Evolutionary conservation across 2,329 filamentous ascomycete species (phyloP).

Genomic region (Fusarium transvaalense): DNA sequence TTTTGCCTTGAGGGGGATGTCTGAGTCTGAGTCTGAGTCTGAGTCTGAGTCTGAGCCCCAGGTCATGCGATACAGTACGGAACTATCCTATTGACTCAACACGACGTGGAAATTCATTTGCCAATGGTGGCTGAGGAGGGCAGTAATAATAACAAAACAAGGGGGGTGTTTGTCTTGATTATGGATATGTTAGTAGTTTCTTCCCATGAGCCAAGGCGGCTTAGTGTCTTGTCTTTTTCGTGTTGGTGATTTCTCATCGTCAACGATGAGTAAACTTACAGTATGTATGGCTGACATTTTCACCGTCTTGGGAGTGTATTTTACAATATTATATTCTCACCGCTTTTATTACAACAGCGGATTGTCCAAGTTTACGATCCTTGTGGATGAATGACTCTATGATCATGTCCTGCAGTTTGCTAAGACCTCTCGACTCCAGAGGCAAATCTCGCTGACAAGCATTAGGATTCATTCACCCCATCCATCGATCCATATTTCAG

Average conservation of each 20-base stretch:
- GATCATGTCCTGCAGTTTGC: conserved; percentile 1
- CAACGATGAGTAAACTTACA: background rate
- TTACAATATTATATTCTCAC: conserved; percentile 25
- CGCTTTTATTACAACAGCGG: conserved; percentile 12
- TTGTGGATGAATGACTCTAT: background rate
- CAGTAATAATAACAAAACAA: too few species aligned
- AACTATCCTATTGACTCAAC: conserved; percentile 1
- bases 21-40: conserved; percentile 4
- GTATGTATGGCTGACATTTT: too few species aligned
- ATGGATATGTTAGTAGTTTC: background rate
- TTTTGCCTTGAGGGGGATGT: background rate
- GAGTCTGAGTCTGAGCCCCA: too few species aligned
- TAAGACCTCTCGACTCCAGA: background rate
- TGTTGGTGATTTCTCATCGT: conserved; percentile 17
- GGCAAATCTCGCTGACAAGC: conserved; percentile 3
- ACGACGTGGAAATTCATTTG: background rate
- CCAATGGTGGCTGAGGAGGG: conserved; percentile 17
- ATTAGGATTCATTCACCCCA: conserved; percentile 14
- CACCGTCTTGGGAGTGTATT: background rate
- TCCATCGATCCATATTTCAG: conserved; percentile 14
- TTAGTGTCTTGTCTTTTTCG: background rate
- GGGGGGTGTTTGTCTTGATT: conserved; percentile 3
- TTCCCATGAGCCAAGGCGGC: background rate
- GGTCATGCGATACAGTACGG: conserved; percentile 24
- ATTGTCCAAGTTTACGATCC: background rate